Evolutionary conservation across 768 basidiomycete genomes (phyloP).

Genomic region (Podaxis sp.): DNA sequence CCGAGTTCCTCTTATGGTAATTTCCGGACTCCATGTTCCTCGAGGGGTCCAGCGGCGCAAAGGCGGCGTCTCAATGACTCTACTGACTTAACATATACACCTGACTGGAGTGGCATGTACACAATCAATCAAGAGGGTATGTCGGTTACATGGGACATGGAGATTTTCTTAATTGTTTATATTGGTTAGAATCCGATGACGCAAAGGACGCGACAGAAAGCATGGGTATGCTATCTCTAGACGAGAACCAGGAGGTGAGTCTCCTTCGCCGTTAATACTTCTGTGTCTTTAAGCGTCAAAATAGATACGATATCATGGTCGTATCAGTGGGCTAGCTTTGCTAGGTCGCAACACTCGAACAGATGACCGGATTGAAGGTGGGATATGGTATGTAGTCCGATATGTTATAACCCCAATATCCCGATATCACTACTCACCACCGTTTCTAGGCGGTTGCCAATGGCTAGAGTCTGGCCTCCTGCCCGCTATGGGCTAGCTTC

Average conservation of each 20-base stretch:
- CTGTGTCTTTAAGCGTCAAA: conserved; percentile 5
- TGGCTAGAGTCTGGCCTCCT: conserved; percentile 75
- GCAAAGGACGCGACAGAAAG: conserved; percentile 54
- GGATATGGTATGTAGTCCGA: conserved; percentile 53
- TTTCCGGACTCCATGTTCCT: conserved; percentile 20
- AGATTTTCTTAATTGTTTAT: neutral
- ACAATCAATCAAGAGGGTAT: conserved; percentile 45
- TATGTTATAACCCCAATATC: neutral
- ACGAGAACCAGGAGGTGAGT: conserved; percentile 71
- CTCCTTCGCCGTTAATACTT: neutral
- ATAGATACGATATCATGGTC: conserved; percentile 83
- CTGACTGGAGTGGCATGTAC: conserved; percentile 63
- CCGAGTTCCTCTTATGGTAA: conserved; percentile 23
- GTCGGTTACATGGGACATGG: conserved; percentile 5
- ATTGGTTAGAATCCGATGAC: conserved; percentile 25
- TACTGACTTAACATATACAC: conserved; percentile 24
- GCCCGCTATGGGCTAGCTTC: conserved; percentile 40
- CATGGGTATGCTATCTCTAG: conserved; percentile 70
- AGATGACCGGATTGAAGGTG: conserved; percentile 67
- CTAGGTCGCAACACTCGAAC: conserved; percentile 65
- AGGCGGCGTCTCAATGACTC: conserved; percentile 45
- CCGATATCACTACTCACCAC: neutral
- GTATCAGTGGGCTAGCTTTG: conserved; percentile 73
- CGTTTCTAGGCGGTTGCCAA: conserved; percentile 58
- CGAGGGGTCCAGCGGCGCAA: conserved; percentile 30